Base-by-base conservation (phyloP, 805 yeast genomes). In the Kazachstania taianensis region DNA sequence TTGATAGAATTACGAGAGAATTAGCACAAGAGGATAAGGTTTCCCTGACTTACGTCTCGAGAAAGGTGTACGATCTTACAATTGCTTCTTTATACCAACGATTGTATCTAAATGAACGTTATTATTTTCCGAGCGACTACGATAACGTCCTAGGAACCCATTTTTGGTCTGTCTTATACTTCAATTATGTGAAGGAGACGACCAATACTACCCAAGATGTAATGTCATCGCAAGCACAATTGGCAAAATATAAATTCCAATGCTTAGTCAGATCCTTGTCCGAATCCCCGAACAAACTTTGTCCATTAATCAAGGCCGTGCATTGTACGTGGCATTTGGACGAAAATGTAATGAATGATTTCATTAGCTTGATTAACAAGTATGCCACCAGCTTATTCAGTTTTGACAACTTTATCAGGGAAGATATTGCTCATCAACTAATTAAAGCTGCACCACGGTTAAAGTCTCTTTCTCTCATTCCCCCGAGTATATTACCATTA, bases 271-370 rank as follows among this genome's bases (percentile, higher is more conserved):
- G 49, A 20, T 40, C 59, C 5, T 24, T 56, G 10, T 28, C 32
- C 5, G 42, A 40, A 14, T 33, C 43, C 5, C 48, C 49, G 13
- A n/a, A 18, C 5, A 35, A 29, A 24, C 38, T 56, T 5, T 41
- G 52, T 26, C 45, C 52, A 1, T 33, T 46, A 7, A 44, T 56
- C 7, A 45, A 43, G 30, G 32, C 42, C 12, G 44, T 56, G 2
- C 52, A 48, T 30, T 53, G 58, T 33, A 47, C 57, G 9, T 56
- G 61, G 61, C 58, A 54, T 40, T 24, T 54, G 12, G 36, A 49
- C 36, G 37, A 41, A 13, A 33, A 30, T 3, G 32, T 46, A 9
- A 27, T 56, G 37, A 15, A 33, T 10, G 20, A 36, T 10, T 43
- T 56, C 16, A 37, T 53, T 7, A 25, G 33, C 2, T 24, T 52